Evolutionary conservation across 305 asterid genomes (phyloP).

Genomic region (Rubia balearica): DNA sequence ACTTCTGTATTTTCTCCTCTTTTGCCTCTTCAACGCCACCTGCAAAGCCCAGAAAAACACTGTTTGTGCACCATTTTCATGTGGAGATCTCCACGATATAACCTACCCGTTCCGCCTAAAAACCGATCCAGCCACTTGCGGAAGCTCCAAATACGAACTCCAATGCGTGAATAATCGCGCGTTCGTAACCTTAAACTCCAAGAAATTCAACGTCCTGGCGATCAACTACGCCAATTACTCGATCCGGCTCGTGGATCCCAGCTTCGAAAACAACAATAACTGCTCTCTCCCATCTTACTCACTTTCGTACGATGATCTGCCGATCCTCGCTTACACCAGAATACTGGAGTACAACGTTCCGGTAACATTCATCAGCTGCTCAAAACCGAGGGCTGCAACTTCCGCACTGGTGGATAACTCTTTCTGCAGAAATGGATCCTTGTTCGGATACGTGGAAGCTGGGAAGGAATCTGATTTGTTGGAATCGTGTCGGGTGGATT

Average conservation of each 20-base stretch:
- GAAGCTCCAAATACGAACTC: slow-evolving; percentile 15
- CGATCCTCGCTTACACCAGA: background rate
- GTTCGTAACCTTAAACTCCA: slow-evolving; percentile 9
- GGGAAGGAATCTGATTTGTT: slow-evolving; percentile 32
- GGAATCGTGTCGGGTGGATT: slow-evolving; percentile 39
- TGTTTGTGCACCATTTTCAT: slow-evolving; percentile 18
- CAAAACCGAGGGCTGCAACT: slow-evolving; percentile 8
- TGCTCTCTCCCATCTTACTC: slow-evolving; percentile 19
- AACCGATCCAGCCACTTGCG: slow-evolving; percentile 24
- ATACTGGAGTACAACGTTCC: slow-evolving; percentile 11
- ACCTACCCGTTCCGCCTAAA: slow-evolving; percentile 22
- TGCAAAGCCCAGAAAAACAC: slow-evolving; percentile 14
- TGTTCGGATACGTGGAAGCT: slow-evolving; percentile 28
- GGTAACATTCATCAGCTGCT: slow-evolving; percentile 16
- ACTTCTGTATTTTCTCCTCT: slow-evolving; percentile 7
- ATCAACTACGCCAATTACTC: slow-evolving; percentile 18
- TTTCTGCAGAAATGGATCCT: slow-evolving; percentile 7
- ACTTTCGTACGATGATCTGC: slow-evolving; percentile 8
- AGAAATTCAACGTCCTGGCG: slow-evolving; percentile 16
- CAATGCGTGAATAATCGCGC: slow-evolving; percentile 22
- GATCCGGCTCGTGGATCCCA: slow-evolving; percentile 19
- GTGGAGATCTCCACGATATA: slow-evolving; percentile 21
- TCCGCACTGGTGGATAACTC: slow-evolving; percentile 12
- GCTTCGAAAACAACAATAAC: background rate
- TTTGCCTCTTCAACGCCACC: background rate